These are phyloP conservation scores for Wickerhamomyces mucosus DNA, from an alignment of 805 yeast species.

Conservation along the genomic window DNA sequence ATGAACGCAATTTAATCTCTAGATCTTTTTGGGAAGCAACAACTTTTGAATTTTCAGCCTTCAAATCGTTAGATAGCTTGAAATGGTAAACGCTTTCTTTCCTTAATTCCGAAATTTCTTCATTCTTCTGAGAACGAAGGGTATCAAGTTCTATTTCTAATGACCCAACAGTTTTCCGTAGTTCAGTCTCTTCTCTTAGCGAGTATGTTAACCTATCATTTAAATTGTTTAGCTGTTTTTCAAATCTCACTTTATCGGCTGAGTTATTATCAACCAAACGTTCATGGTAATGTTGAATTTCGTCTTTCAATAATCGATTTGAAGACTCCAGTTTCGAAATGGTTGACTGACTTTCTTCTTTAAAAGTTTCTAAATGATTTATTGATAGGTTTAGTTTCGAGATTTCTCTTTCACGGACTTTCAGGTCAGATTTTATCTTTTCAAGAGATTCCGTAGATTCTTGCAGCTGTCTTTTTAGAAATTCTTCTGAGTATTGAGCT, in stretches of 20 bases:
- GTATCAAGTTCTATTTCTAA: constrained; percentile 52
- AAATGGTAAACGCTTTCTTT: constrained; percentile 35
- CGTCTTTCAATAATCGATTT: constrained; percentile 45
- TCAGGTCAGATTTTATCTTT: constrained; percentile 42
- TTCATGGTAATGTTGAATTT: constrained; percentile 40
- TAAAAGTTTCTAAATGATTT: constrained; percentile 41
- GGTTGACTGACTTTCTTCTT: constrained; percentile 50
- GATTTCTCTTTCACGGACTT: constrained; percentile 41
- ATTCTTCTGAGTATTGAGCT: constrained; percentile 52
- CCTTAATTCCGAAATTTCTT: constrained; percentile 27
- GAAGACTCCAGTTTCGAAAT: constrained; percentile 38
- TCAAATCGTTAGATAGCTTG: constrained; percentile 29
- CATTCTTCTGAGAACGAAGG: constrained; percentile 28
- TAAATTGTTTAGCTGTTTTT: constrained; percentile 42
- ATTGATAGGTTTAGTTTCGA: constrained; percentile 43
- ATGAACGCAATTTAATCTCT: constrained; percentile 32
- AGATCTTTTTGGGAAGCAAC: constrained; percentile 35
- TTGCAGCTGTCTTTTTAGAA: constrained; percentile 39
- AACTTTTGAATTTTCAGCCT: constrained; percentile 34
- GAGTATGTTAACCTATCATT: constrained; percentile 43
- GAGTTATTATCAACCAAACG: constrained; percentile 31
- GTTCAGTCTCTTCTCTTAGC: constrained; percentile 54
- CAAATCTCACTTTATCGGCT: constrained; percentile 30
- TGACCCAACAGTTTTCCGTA: constrained; percentile 55
- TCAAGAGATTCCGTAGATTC: constrained; percentile 40